Evolutionary conservation across 2,329 filamentous ascomycete genomes (phyloP).

Genomic region (Paecilomyces variotii): DNA sequence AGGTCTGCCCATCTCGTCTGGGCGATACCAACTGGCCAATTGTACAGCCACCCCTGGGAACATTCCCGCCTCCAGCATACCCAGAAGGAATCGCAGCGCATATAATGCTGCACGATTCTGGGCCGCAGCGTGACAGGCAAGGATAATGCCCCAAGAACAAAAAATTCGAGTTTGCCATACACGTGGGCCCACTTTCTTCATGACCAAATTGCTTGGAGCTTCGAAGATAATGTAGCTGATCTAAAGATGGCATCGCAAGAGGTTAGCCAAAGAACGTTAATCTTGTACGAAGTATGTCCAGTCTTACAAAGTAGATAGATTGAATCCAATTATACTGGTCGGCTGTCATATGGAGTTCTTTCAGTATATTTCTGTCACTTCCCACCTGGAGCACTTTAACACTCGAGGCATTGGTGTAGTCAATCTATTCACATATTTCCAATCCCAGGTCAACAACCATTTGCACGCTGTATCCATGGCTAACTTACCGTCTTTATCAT

Average conservation of each 20-base stretch:
- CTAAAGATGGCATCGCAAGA: conserved; percentile 7
- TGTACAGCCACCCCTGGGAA: conserved; percentile 32
- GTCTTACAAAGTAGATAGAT: conserved; percentile 31
- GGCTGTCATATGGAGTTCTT: conserved; percentile 31
- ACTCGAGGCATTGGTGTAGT: conserved; percentile 33
- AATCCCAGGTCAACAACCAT: neutral
- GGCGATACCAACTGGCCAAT: conserved; percentile 38
- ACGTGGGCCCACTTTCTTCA: conserved; percentile 29
- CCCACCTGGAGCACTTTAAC: conserved; percentile 39
- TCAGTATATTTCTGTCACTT: conserved; percentile 29
- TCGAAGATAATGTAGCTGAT: conserved; percentile 37
- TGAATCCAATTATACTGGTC: conserved; percentile 37
- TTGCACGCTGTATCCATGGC: conserved; percentile 8
- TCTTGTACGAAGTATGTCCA: neutral
- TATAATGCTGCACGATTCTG: conserved; percentile 27
- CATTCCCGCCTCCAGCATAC: conserved; percentile 33
- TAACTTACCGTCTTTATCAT: conserved; percentile 33
- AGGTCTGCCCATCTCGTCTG: conserved; percentile 34
- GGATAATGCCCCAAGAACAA: conserved; percentile 30
- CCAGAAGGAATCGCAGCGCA: conserved; percentile 30
- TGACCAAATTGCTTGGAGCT: conserved; percentile 31
- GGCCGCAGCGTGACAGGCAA: conserved; percentile 29
- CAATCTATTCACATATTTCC: conserved; percentile 13
- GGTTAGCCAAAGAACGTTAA: neutral
- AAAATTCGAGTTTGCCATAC: conserved; percentile 32